Base-by-base conservation (phyloP, 1,284 basidiomycete genomes). In the Ganoderma meredithae region DNA sequence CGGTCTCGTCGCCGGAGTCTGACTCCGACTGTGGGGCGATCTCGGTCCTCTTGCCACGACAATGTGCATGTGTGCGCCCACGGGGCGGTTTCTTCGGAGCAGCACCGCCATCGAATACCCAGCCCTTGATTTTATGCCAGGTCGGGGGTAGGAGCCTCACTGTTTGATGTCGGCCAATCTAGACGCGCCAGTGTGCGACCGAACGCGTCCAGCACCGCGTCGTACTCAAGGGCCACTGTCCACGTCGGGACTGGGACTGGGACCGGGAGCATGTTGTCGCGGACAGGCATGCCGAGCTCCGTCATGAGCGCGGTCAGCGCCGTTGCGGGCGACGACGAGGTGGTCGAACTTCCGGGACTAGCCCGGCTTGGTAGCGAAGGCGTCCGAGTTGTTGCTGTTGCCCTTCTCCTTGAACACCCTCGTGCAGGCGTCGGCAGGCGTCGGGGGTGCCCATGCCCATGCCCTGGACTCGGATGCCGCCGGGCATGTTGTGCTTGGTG, bases 401-500 rank as follows among this genome's bases (percentile, higher is more conserved):
- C n/a, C 22, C 3, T 8, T 8, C 9, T 10, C 2, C 6, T 49
- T 49, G 47, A 49, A 25, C 47, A 49, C 47, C 2, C n/a, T 9
- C 9, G 47, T 19, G n/a, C n/a, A n/a, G n/a, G 8, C 47, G 31
- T 31, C n/a, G n/a, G 31, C 31, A 49, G 4, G 41, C 41, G 3
- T 43, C 41, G 41, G 47, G n/a, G 17, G 19, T n/a, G 17, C 7
- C 17, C n/a, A n/a, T 19, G 17, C 19, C 8, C 44, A 1, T 47
- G 44, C 27, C 3, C 3, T 31, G 31, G 31, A 39, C 36, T 39
- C 8, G 36, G 8, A 3, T 6, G 36, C 8, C 8, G 19, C 47
- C 6, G 47, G 47, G 40, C n/a, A 49, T 56, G 19, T 52, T 53
- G 60, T 69, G 62, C 2, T 52, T 22, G 10, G 69, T 70, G 53